phyloP scores from a whole-genome alignment of 495 filamentous ascomycete species.

The Aspergillus avenaceus region DNA sequence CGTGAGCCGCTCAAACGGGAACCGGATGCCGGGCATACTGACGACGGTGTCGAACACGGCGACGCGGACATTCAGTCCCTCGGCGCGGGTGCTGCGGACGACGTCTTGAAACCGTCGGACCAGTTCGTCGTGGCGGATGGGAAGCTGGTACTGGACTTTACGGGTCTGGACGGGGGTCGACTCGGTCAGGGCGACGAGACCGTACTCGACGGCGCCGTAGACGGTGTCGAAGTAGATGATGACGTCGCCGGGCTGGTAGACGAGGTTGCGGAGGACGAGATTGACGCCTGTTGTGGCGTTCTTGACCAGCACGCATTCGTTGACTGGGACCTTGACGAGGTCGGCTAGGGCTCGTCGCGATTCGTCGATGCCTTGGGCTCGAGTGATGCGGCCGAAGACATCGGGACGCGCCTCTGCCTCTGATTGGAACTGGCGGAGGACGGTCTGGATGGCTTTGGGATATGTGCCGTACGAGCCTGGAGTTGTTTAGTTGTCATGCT shows the following conservation, averaged over 20 bases:
- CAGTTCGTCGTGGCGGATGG: constrained; percentile 56
- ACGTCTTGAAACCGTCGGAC: constrained; percentile 46
- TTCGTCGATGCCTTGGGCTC: constrained; percentile 54
- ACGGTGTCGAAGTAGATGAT: constrained; percentile 69
- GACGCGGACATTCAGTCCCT: constrained; percentile 47
- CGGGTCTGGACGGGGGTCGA: constrained; percentile 34
- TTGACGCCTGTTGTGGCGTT: constrained; percentile 82
- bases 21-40: constrained; percentile 67
- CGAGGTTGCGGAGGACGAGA: constrained; percentile 70
- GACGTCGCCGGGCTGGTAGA: constrained; percentile 54
- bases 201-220: constrained; percentile 72
- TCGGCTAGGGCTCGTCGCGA: constrained; percentile 60
- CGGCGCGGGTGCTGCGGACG: constrained; percentile 35
- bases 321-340: constrained; percentile 55
- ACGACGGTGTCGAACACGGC: constrained; percentile 80
- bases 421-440: constrained; percentile 55
- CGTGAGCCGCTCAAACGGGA: constrained; percentile 70
- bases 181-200: constrained; percentile 65
- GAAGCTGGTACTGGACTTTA: constrained; percentile 50
- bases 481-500: constrained; percentile 2
- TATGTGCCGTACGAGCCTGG: constrained; percentile 77
- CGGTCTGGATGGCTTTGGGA: constrained; percentile 55
- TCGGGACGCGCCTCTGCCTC: constrained; percentile 63
- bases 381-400: constrained; percentile 63
- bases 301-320: constrained; percentile 69